Evolutionary conservation across 2,329 filamentous ascomycete genomes (phyloP), one percentile per base, ranked within the genome.

Genomic region (Tolypocladium ovalisporum): DNA sequence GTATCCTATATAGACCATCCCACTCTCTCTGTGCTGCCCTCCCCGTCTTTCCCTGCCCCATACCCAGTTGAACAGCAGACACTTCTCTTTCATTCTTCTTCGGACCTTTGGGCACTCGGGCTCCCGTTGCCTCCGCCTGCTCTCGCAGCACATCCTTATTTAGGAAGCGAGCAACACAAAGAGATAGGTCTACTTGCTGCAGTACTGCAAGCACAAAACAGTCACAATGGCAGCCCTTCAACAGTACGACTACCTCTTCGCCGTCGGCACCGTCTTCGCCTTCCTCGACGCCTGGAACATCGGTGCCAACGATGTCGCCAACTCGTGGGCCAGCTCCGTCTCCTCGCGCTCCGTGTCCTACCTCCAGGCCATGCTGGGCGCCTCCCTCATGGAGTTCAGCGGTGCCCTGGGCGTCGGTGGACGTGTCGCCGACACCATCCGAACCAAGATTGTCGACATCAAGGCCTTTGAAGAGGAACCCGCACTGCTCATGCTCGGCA

Each of bases 321-420:
- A 89, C 75, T 82, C 85, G 1, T 90, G 84, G 82, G 86, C 86
- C n/a, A 88, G 84, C 37, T 86, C 82, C 62, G 87, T 89, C 58
- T 87, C 84, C 1, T 88, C 86, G 4, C 77, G 85, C 42, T 88
- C 86, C 58, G 70, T 87, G 47, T 79, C 80, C 22, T 81, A 85
- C 67, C 60, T 79, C 56, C 82, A 86, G 68, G 83, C 81, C 62
- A 82, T 83, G 81, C 62, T 78, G 15, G 71, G 82, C 34, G 82
- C 79, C 40, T 76, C 78, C 51, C 66, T 85, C 59, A 83, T 85
- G 73, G 84, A 87, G 69, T 82, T 86, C 62, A 69, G 76, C n/a
- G 84, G 84, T 54, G 76, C 80, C 47, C 73, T 86, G 35, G 79
- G 79, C 57, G 82, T 86, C 53, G 84, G 82, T 29, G 77, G 82